Conservation (phyloP, 2,329 filamentous ascomycete genomes). For the Fusarium longipes region DNA sequence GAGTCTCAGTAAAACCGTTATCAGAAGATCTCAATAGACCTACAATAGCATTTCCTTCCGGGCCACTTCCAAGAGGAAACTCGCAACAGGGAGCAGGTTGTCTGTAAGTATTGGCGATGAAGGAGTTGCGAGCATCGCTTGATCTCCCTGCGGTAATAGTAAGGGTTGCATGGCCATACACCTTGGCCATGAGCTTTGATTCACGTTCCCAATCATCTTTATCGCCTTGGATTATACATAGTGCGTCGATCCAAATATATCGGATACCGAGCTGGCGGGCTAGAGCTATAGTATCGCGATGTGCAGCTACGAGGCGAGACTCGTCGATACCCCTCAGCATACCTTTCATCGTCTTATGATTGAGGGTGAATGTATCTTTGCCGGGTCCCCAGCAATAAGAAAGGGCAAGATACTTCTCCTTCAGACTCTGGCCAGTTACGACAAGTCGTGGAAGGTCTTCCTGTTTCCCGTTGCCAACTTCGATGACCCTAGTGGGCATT, state of each 20-base stretch:
- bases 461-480: not conserved
- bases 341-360: not conserved
- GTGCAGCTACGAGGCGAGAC: not conserved
- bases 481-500: conserved; percentile 15
- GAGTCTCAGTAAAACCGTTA: conserved; percentile 1
- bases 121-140: conserved; percentile 15
- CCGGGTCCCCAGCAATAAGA: conserved; percentile 23
- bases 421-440: not conserved
- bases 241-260: conserved; percentile 9
- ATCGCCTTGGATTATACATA: conserved; percentile 3
- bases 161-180: conserved; percentile 3
- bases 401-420: not conserved
- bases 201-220: conserved; percentile 1
- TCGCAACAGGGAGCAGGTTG: not conserved
- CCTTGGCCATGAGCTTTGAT: not conserved
- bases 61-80: not conserved
- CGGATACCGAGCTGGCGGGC: not conserved
- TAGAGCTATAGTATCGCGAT: not conserved
- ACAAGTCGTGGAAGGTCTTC: not conserved
- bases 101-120: not conserved
- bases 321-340: not conserved
- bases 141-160: conserved; percentile 18
- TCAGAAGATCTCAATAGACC: not conserved
- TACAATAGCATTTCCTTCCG: not conserved
- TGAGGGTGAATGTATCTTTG: conserved; percentile 17